Percentiles rank a stretch among this genome's conserved stretches.
These are phyloP conservation scores for Aureobasidium sp. DNA, from an alignment of 2,329 filamentous ascomycete species.

Conservation along the genomic window DNA sequence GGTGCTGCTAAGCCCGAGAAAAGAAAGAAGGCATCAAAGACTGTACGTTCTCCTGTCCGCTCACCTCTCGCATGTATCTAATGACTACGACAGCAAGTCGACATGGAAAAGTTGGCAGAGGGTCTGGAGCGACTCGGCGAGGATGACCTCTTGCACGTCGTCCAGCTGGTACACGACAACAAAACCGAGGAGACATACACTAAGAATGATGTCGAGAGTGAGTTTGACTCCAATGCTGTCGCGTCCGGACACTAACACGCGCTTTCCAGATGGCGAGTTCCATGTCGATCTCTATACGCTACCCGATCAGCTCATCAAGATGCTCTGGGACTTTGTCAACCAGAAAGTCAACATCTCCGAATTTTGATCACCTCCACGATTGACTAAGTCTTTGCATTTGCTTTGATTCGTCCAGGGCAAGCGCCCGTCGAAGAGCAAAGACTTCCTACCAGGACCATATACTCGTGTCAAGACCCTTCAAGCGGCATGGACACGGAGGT, in stretches of 20 bases:
- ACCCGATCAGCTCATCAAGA: conserved; percentile 78
- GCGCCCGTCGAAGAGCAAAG: background rate
- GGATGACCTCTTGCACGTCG: conserved; percentile 87
- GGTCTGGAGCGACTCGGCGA: conserved; percentile 81
- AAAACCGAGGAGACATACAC: conserved; percentile 92
- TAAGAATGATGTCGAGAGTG: conserved; percentile 93
- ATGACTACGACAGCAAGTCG: conserved; percentile 40
- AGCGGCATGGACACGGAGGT: background rate
- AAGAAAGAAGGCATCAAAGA: conserved; percentile 46
- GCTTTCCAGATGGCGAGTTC: conserved; percentile 73
- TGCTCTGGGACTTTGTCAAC: conserved; percentile 81
- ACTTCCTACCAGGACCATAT: background rate
- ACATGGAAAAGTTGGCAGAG: conserved; percentile 96
- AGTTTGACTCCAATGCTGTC: conserved; percentile 28
- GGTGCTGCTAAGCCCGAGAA: conserved; percentile 60
- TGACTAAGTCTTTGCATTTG: background rate
- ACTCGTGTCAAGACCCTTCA: background rate
- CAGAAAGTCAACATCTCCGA: conserved; percentile 25
- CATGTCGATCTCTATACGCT: conserved; percentile 98
- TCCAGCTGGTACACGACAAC: conserved; percentile 97
- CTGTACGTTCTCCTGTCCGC: conserved; percentile 8
- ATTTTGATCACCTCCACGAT: conserved; percentile 4
- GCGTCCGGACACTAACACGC: conserved; percentile 21
- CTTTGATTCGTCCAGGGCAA: background rate
- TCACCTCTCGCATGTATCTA: background rate